Evolutionary conservation across 768 basidiomycete genomes (phyloP).

Genomic region (Mrakia gelida): DNA sequence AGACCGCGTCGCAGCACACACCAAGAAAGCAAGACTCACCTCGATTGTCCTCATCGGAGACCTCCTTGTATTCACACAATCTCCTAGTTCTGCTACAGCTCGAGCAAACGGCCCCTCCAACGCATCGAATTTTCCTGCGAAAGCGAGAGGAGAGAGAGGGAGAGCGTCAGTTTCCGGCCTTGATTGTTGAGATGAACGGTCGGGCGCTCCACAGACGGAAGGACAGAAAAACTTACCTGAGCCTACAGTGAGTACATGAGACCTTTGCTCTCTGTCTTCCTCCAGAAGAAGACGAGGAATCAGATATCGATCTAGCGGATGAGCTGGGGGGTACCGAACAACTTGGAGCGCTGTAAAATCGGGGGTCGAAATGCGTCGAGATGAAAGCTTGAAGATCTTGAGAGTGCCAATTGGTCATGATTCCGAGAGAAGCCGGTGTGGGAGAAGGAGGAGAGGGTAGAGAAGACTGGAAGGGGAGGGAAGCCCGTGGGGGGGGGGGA

Average conservation of each 20-base stretch:
- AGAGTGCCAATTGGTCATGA: background rate
- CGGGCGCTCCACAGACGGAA: too few relatives aligned
- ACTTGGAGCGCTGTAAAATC: background rate
- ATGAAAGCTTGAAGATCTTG: background rate
- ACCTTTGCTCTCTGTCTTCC: background rate
- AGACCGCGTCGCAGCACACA: background rate
- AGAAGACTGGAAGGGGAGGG: background rate
- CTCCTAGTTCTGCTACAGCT: conserved; percentile 40
- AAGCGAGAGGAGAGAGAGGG: too few relatives aligned
- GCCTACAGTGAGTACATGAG: background rate
- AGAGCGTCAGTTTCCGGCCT: background rate
- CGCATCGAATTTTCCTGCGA: conserved; percentile 33
- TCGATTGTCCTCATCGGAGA: conserved; percentile 42
- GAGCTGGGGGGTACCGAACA: background rate
- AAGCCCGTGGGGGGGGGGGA: too few relatives aligned
- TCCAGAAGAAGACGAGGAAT: background rate
- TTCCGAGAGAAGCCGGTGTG: background rate
- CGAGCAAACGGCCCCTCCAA: conserved; percentile 39
- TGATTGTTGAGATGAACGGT: too few relatives aligned
- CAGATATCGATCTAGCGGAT: background rate
- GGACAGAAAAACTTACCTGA: background rate
- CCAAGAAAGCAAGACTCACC: background rate
- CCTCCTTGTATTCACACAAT: conserved; percentile 40
- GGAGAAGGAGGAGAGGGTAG: too few relatives aligned
- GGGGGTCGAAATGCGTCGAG: background rate